phyloP scores from a whole-genome alignment of 108 stramenopile species.

The Fistulifera solaris region DNA sequence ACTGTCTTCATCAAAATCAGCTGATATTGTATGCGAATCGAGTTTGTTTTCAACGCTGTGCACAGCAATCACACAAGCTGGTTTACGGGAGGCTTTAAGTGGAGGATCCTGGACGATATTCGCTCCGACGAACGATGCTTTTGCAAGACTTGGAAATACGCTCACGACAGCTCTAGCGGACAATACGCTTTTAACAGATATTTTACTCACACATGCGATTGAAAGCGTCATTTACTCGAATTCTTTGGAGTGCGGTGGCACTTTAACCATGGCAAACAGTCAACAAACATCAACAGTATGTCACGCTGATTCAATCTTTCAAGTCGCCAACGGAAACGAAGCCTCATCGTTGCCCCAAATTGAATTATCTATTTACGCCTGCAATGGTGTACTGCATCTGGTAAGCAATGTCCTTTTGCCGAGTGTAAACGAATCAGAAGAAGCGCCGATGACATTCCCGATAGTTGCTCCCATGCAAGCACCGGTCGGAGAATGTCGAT shows the following conservation, averaged over 20 bases:
- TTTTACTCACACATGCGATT: neutral
- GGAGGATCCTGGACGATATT: constrained; percentile 15
- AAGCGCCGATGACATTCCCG: too few relatives aligned
- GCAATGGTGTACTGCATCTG: constrained; percentile 5
- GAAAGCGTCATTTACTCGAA: neutral
- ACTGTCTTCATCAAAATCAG: too few relatives aligned
- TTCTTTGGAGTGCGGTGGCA: neutral
- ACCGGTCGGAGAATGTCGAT: too few relatives aligned
- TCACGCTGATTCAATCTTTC: neutral
- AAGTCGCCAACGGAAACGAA: neutral
- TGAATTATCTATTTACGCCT: neutral
- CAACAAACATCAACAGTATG: constrained; percentile 1
- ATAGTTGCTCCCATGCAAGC: too few relatives aligned
- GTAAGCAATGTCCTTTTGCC: constrained; percentile 1
- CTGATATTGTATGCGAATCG: too few relatives aligned
- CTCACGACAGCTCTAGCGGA: neutral
- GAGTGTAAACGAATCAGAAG: neutral
- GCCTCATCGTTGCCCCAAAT: neutral
- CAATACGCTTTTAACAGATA: neutral
- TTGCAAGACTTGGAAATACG: constrained; percentile 4
- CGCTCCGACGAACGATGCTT: constrained; percentile 37
- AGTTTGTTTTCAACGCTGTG: constrained; percentile 24
- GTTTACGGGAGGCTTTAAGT: constrained; percentile 19
- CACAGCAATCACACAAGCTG: constrained; percentile 18
- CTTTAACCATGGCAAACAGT: neutral